Base-by-base conservation (phyloP, 1,139 yeast species). In the Diutina neorugosa region DNA sequence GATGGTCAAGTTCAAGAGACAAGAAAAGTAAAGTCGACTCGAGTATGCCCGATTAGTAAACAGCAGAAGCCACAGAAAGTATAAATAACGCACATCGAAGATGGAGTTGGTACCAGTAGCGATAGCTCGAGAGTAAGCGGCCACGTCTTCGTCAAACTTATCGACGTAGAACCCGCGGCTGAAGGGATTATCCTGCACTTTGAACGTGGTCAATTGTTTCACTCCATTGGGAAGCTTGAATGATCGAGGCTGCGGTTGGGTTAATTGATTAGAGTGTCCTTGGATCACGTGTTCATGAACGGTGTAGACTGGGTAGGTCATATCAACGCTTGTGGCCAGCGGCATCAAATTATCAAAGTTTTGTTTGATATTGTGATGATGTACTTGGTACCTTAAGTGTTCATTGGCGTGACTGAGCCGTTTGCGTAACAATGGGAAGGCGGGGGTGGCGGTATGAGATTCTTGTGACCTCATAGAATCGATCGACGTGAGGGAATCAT, bases 281-380 rank as follows among this genome's bases (percentile, higher is more conserved):
- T 44, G 44, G 54, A 52, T 25, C 55, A 62, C 43, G 20, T 40
- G 20, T 18, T 44, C 48, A n/a, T 21, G 6, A 40, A 69, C 62
- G 14, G 71, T 64, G 57, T 73, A 73, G 14, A 72, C 70, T 0
- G 77, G 77, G 53, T 71, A 73, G 12, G 72, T 68, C 54, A 73
- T 70, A 54, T 54, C 63, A 56, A 55, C 63, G 54, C 53, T 62
- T 47, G 31, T 23, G 7, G 16, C 48, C 18, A 12, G 18, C 16
- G 48, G 25, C 48, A 44, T 44, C 18, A 44, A 21, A 14, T 44
- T 44, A 23, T 21, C 48, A 23, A 44, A 44, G n/a, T 44, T 44
- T 14, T 44, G 48, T 9, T n/a, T 44, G 34, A 44, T 44, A 21
- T 44, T 44, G 18, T 23, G 34, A 3, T 44, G 18, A 4, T 23